Percentiles rank a stretch among this genome's conserved stretches.
phyloP scores from a whole-genome alignment of 257 asterid species.

The Agastache rugosa region DNA sequence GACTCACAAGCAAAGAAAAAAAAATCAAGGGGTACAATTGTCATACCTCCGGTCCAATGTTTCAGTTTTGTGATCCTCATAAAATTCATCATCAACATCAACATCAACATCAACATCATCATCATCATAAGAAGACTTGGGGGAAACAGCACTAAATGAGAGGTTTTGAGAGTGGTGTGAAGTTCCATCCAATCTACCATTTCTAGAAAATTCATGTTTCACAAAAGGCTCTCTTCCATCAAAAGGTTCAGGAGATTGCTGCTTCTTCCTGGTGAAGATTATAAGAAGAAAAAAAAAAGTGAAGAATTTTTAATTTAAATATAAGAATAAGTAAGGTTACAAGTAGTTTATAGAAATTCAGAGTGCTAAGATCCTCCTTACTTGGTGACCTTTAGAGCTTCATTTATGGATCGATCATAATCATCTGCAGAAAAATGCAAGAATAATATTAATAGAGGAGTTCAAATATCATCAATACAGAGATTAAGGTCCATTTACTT shows the following conservation, averaged over 20 bases:
- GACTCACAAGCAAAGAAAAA: background rate
- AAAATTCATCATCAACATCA: conserved; percentile 54
- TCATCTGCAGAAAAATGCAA: conserved; percentile 68
- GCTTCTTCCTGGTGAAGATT: conserved; percentile 65
- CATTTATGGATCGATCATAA: conserved; percentile 89
- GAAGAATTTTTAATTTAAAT: background rate
- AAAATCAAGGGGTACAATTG: background rate
- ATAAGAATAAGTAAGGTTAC: conserved; percentile 3
- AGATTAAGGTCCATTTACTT: conserved; percentile 18
- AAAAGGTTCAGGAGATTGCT: conserved; percentile 64
- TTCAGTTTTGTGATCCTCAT: conserved; percentile 56
- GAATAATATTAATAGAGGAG: conserved; percentile 33
- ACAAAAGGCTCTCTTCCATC: conserved; percentile 59
- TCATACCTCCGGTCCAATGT: conserved; percentile 77
- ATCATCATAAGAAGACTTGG: conserved; percentile 64
- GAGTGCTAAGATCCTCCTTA: conserved; percentile 49
- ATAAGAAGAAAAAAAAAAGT: conserved; percentile 4
- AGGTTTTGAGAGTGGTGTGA: conserved; percentile 53
- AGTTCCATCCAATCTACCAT: conserved; percentile 73
- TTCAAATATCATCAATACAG: conserved; percentile 10
- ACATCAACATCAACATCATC: conserved; percentile 36
- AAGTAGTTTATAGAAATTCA: conserved; percentile 27
- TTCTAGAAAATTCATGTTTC: conserved; percentile 62
- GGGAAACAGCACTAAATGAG: conserved; percentile 60
- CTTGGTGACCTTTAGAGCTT: conserved; percentile 95